Base-by-base conservation (phyloP, 345 rosid species). In the Geranium rotundifolium region DNA sequence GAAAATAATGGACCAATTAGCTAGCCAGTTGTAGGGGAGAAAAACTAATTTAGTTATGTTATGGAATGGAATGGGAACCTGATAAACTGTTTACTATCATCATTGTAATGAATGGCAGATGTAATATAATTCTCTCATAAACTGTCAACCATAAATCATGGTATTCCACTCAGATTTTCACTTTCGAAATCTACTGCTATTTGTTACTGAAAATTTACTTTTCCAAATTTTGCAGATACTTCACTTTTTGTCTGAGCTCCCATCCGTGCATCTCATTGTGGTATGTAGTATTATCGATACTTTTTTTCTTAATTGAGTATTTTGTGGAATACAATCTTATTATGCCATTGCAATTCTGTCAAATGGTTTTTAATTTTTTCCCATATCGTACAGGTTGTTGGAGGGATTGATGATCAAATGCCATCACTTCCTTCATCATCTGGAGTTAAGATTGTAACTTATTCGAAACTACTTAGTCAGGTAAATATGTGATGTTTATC, bases 201-300 rank as follows among this genome's bases (percentile, higher is more conserved):
- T 61, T 30, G 29, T 19, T 23, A 52, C 58, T 68, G 41, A 61
- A 67, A 54, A 19, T 59, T 62, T 60, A 20, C 54, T 62, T 34
- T 58, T 29, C n/a, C 55, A 57, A 18, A 37, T 56, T 59, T 78
- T 84, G 83, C 90, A 90, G 97, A 67, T 93, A 68, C 74, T 93
- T 77, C 82, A 80, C 78, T 81, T 80, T 76, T 75, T 90, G 75
- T 77, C 96, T 66, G 97, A 93, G 79, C 80, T 90, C 75, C 86
- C 96, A 72, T 69, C 90, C 50, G 86, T 84, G 5, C 84, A 76
- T 68, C 80, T 93, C 58, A 76, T 93, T 66, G 99, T 86, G 99
- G 99, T 93, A 90, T 64, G 81, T 63, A 46, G 27, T 23, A 23
- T 23, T 9, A 46, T 46, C 16, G 14, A 46, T 2, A 7, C 12